These are phyloP conservation scores for Tulasnella sp. DNA, from an alignment of 768 basidiomycete species.

Conservation along the genomic window DNA sequence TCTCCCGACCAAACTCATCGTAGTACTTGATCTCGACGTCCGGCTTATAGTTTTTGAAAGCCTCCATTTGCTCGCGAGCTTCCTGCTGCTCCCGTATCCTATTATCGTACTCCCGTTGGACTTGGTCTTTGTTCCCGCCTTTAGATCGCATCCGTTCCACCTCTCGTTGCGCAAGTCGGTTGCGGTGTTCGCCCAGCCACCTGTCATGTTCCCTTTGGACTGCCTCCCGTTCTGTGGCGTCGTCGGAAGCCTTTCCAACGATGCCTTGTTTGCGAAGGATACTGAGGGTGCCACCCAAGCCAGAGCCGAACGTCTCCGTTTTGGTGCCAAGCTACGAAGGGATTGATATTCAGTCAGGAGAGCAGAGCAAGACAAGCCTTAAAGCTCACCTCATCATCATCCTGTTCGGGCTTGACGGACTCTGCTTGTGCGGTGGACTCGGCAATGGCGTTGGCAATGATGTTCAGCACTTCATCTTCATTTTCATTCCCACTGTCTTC, in stretches of 20 bases:
- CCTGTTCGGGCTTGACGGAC: slow-evolving; percentile 28
- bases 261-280: slow-evolving; percentile 91
- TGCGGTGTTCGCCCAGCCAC: slow-evolving; percentile 84
- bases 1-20: slow-evolving; percentile 83
- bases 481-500: slow-evolving; percentile 47
- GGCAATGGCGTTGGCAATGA: slow-evolving; percentile 63
- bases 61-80: slow-evolving; percentile 66
- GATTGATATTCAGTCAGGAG: neutral
- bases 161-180: slow-evolving; percentile 67
- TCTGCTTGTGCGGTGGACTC: slow-evolving; percentile 37
- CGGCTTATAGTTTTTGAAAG: slow-evolving; percentile 92
- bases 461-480: slow-evolving; percentile 56
- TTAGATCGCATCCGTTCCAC: slow-evolving; percentile 66
- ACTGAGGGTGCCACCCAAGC: slow-evolving; percentile 81
- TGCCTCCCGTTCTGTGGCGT: slow-evolving; percentile 67
- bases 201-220: slow-evolving; percentile 77
- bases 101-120: slow-evolving; percentile 91
- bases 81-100: slow-evolving; percentile 86
- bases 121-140: slow-evolving; percentile 82
- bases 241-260: slow-evolving; percentile 52
- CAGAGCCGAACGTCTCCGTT: slow-evolving; percentile 65
- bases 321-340: slow-evolving; percentile 49
- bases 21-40: slow-evolving; percentile 94
- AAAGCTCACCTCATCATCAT: slow-evolving; percentile 31
- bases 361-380: slow-evolving; percentile 18